phyloP scores from a whole-genome alignment of 768 basidiomycete genomes.

The Pisolithus marmoratus region DNA sequence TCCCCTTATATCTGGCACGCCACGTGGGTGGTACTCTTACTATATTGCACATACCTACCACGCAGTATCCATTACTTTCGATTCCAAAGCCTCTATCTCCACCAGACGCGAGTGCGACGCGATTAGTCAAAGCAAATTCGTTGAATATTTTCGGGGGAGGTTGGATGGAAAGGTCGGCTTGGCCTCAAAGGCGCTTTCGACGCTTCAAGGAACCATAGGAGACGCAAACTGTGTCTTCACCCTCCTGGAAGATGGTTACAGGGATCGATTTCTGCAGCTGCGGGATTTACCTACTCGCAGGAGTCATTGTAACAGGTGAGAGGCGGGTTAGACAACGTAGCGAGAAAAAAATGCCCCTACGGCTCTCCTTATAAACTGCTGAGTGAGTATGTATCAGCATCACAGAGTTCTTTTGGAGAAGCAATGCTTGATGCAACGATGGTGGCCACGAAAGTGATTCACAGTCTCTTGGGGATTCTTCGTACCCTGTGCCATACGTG shows the following conservation, averaged over 20 bases:
- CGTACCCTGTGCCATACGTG: too few species aligned
- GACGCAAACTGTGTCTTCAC: constrained; percentile 38
- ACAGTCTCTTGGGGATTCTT: too few species aligned
- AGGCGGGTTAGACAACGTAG: too few species aligned
- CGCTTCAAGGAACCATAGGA: constrained; percentile 56
- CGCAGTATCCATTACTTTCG: constrained; percentile 42
- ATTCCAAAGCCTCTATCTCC: constrained; percentile 69
- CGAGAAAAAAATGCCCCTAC: too few species aligned
- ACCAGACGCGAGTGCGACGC: constrained; percentile 59
- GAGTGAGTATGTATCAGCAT: too few species aligned
- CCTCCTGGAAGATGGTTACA: constrained; percentile 4
- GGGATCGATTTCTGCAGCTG: background rate
- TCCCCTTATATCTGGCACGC: too few species aligned
- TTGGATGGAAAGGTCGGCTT: constrained; percentile 26
- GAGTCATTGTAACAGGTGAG: background rate
- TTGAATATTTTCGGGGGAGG: constrained; percentile 48
- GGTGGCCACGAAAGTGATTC: too few species aligned
- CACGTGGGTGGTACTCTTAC: too few species aligned
- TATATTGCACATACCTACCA: constrained; percentile 14
- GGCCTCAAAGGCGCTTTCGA: constrained; percentile 48
- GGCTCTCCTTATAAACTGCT: too few species aligned
- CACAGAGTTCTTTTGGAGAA: too few species aligned
- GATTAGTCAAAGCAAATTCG: constrained; percentile 52
- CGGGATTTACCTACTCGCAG: background rate
- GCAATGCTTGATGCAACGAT: too few species aligned